Evolutionary conservation across 495 filamentous ascomycete genomes (phyloP).

Genomic region (Umbilicaria muhlenbergii): DNA sequence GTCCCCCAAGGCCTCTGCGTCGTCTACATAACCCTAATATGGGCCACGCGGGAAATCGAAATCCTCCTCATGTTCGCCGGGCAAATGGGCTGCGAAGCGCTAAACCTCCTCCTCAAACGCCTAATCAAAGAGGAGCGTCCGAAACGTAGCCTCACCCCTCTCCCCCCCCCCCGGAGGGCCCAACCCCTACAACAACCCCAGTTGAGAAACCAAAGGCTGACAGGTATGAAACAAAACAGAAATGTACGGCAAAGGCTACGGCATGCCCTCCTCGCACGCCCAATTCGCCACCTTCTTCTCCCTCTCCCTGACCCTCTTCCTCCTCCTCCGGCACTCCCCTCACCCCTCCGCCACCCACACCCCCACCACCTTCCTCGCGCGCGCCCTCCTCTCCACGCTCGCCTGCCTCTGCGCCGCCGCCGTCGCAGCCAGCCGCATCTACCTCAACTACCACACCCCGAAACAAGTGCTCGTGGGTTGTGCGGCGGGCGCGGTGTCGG

Average conservation of each 20-base stretch:
- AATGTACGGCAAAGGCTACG: conserved; percentile 84
- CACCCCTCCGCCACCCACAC: conserved; percentile 27
- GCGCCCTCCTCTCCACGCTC: conserved; percentile 37
- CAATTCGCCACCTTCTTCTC: conserved; percentile 90
- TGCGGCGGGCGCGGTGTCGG: conserved; percentile 54
- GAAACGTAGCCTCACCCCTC: conserved; percentile 31
- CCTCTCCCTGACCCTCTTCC: conserved; percentile 64
- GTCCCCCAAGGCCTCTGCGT: conserved; percentile 82
- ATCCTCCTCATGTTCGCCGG: conserved; percentile 81
- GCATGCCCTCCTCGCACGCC: conserved; percentile 96
- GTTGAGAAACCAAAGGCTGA: background rate
- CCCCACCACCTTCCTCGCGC: conserved; percentile 40
- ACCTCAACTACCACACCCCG: conserved; percentile 85
- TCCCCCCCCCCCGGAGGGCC: no score
- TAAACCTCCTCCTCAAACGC: conserved; percentile 83
- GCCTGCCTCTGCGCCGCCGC: conserved; percentile 44
- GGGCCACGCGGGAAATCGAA: conserved; percentile 81
- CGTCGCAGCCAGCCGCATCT: conserved; percentile 70
- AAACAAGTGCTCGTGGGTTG: conserved; percentile 73
- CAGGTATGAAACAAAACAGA: conserved; percentile 26
- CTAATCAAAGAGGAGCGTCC: conserved; percentile 86
- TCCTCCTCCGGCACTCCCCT: conserved; percentile 61
- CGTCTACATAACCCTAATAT: conserved; percentile 75
- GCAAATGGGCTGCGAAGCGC: conserved; percentile 82
- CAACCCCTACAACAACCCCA: no score